Percentiles rank a stretch among this genome's conserved stretches.
These are phyloP conservation scores for Chamaecrista fasciculata DNA, from an alignment of 306 rosid species.

Conservation along the genomic window DNA sequence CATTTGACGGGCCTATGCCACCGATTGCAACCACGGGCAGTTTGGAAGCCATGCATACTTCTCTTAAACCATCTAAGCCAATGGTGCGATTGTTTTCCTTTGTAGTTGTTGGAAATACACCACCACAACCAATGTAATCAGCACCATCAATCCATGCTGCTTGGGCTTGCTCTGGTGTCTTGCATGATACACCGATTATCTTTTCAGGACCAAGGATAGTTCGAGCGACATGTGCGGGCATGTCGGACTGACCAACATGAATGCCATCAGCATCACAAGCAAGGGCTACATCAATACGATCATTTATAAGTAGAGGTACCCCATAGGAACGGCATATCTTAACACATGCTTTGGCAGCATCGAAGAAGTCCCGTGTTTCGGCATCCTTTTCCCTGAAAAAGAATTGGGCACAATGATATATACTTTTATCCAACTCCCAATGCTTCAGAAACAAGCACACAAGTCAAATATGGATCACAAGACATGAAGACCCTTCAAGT, in stretches of 20 bases:
- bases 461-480: constrained; percentile 13
- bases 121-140: constrained; percentile 86
- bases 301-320: constrained; percentile 78
- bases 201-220: constrained; percentile 74
- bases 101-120: constrained; percentile 81
- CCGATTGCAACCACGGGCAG: constrained; percentile 96
- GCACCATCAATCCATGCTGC: constrained; percentile 87
- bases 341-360: constrained; percentile 71
- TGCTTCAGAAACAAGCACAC: not conserved
- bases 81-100: constrained; percentile 67
- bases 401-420: not conserved
- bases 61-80: constrained; percentile 72
- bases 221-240: constrained; percentile 61
- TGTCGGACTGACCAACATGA: constrained; percentile 94
- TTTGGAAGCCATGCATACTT: constrained; percentile 65
- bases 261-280: constrained; percentile 95
- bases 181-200: constrained; percentile 93
- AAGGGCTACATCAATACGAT: constrained; percentile 79
- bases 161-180: constrained; percentile 79
- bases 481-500: constrained; percentile 22
- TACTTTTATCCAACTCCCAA: not conserved
- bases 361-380: constrained; percentile 68
- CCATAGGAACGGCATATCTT: constrained; percentile 68
- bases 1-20: constrained; percentile 69
- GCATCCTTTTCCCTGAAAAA: constrained; percentile 77